These are phyloP conservation scores for Colletotrichum tamarilloi DNA, from an alignment of 2,329 filamentous ascomycete genomes.

Conservation along the genomic window DNA sequence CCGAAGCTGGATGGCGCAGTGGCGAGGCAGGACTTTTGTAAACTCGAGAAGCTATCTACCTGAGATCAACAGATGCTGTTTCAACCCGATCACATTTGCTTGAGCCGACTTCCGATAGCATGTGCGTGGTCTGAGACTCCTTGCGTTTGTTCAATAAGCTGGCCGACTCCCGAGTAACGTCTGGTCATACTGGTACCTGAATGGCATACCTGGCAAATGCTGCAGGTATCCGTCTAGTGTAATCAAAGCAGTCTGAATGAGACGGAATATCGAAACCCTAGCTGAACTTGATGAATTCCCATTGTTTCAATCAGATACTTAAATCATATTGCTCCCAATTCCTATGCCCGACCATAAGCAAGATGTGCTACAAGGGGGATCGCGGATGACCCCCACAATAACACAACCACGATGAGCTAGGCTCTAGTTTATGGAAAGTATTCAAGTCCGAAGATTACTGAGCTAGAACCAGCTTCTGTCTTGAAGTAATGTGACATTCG, in stretches of 20 bases:
- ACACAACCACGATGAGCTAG: too few species aligned
- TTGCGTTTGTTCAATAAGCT: background rate
- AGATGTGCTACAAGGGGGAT: too few species aligned
- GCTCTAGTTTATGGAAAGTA: background rate
- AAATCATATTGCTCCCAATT: too few species aligned
- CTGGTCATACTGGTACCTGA: conserved; percentile 1
- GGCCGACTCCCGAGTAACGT: background rate
- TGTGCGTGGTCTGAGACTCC: too few species aligned
- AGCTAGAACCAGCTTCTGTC: background rate
- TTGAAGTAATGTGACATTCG: background rate
- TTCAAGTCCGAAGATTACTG: background rate
- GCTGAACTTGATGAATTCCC: background rate
- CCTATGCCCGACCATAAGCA: too few species aligned
- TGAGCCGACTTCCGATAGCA: too few species aligned
- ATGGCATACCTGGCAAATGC: background rate
- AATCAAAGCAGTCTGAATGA: background rate
- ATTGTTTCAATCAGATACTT: background rate
- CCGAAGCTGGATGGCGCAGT: background rate
- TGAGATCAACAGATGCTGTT: background rate
- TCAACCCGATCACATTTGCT: too few species aligned
- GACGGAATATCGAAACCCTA: background rate
- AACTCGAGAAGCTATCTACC: background rate
- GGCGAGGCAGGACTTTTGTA: background rate
- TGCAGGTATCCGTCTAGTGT: conserved; percentile 22
- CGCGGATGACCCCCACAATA: too few species aligned